phyloP scores from a whole-genome alignment of 257 asterid genomes.

The Solanum appendiculatum region DNA sequence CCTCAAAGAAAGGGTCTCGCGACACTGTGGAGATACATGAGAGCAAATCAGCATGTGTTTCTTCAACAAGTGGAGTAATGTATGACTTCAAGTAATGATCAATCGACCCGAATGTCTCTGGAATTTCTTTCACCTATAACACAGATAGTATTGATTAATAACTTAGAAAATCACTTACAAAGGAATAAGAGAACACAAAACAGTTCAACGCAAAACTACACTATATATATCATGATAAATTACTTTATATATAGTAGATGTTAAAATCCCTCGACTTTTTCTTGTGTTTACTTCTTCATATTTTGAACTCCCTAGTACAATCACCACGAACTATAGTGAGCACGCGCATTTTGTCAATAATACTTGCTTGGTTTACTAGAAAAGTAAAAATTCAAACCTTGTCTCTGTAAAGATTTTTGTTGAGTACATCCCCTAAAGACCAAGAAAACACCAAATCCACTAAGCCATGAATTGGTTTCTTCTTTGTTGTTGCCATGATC shows the following conservation, averaged over 20 bases:
- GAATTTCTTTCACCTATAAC: conserved; percentile 23
- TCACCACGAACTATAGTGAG: no score
- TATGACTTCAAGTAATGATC: conserved; percentile 26
- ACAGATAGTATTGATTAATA: neutral
- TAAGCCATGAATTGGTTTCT: neutral
- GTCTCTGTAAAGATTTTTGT: conserved; percentile 24
- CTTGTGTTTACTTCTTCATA: no score
- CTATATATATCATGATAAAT: neutral
- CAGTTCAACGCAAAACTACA: no score
- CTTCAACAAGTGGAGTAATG: conserved; percentile 34
- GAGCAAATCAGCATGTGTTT: conserved; percentile 42
- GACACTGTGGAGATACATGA: conserved; percentile 13
- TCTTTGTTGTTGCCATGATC: neutral
- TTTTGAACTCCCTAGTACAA: no score
- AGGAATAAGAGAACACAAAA: no score
- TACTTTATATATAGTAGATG: no score
- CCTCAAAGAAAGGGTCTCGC: conserved; percentile 12
- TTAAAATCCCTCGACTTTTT: no score
- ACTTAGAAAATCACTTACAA: neutral
- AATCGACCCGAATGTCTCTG: conserved; percentile 14
- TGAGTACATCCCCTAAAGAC: conserved; percentile 30
- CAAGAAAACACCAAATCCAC: conserved; percentile 27
- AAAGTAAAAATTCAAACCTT: conserved; percentile 9
- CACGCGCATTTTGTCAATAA: no score
- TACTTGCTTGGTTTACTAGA: neutral